phyloP scores from a whole-genome alignment of 2,329 filamentous ascomycete genomes.

The Cadophora luteo-olivacea region DNA sequence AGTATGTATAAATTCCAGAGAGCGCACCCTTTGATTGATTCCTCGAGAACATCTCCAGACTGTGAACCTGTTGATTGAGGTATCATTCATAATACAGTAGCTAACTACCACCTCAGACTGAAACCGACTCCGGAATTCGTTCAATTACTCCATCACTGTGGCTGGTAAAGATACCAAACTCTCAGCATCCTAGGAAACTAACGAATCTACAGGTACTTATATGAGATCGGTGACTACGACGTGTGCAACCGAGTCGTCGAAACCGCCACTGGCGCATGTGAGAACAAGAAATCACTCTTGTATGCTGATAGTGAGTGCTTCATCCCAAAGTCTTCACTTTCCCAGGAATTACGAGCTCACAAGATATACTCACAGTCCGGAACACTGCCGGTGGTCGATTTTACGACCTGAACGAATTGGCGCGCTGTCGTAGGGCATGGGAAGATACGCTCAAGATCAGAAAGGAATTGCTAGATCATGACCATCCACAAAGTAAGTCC shows the following conservation, averaged over 20 bases:
- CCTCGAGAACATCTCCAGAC: no score
- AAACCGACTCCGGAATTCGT: conserved; percentile 21
- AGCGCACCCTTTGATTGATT: no score
- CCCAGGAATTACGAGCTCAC: no score
- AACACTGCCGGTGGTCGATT: conserved; percentile 23
- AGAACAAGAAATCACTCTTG: conserved; percentile 27
- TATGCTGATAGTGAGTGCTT: conserved; percentile 18
- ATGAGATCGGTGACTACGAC: conserved; percentile 32
- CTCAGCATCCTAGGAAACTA: no score
- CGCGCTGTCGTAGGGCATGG: conserved; percentile 30
- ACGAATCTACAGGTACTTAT: conserved; percentile 20
- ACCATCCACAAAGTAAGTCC: conserved; percentile 22
- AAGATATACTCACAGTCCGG: no score
- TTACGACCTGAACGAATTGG: conserved; percentile 32
- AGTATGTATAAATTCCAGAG: background rate
- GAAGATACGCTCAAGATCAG: conserved; percentile 26
- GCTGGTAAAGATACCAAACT: conserved; percentile 12
- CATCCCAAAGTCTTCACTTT: no score
- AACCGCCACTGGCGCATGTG: conserved; percentile 25
- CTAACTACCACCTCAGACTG: background rate
- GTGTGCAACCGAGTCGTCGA: conserved; percentile 25
- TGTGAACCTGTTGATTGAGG: no score
- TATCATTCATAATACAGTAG: background rate
- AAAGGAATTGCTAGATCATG: conserved; percentile 20
- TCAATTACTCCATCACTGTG: conserved; percentile 27